Conservation (phyloP, 2,329 filamentous ascomycete genomes). For the Domatiomyces catenatus region DNA sequence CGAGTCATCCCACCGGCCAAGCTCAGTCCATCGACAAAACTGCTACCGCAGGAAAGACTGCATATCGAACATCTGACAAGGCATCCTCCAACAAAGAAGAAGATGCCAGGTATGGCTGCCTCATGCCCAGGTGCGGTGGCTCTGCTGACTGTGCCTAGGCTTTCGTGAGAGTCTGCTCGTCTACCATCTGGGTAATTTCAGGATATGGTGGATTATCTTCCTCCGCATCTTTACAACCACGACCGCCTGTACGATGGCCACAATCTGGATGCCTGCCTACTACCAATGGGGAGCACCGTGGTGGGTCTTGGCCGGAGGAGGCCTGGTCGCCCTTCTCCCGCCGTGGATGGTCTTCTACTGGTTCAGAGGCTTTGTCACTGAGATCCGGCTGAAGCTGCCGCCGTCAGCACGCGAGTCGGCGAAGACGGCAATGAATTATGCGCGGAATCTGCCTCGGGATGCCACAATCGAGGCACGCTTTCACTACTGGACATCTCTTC, state of each 20-base stretch:
- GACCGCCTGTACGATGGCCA: slow-evolving; percentile 49
- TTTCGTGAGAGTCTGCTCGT: slow-evolving; percentile 44
- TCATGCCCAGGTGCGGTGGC: neutral
- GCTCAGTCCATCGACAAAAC: slow-evolving; percentile 12
- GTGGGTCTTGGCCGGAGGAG: slow-evolving; percentile 9
- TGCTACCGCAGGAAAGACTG: slow-evolving; percentile 15
- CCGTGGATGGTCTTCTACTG: slow-evolving; percentile 49
- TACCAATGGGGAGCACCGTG: slow-evolving; percentile 26
- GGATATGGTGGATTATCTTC: slow-evolving; percentile 52
- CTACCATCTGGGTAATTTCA: slow-evolving; percentile 57
- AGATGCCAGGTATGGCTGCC: neutral
- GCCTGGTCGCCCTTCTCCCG: slow-evolving; percentile 42
- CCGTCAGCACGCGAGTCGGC: slow-evolving; percentile 47
- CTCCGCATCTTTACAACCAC: slow-evolving; percentile 58
- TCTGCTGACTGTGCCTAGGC: slow-evolving; percentile 3
- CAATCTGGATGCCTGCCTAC: slow-evolving; percentile 48
- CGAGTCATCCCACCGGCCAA: slow-evolving; percentile 16
- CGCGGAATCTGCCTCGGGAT: slow-evolving; percentile 28
- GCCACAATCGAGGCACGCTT: slow-evolving; percentile 31
- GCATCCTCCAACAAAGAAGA: slow-evolving; percentile 5
- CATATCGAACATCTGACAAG: slow-evolving; percentile 17
- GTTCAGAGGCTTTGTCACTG: slow-evolving; percentile 55
- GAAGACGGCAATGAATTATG: slow-evolving; percentile 28
- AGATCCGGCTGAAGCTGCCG: slow-evolving; percentile 56
- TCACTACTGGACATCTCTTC: slow-evolving; percentile 30